Evolutionary conservation across 2,329 filamentous ascomycete genomes (phyloP), one percentile per base, ranked within the genome.

Genomic region (Phialocephala subalpina): DNA sequence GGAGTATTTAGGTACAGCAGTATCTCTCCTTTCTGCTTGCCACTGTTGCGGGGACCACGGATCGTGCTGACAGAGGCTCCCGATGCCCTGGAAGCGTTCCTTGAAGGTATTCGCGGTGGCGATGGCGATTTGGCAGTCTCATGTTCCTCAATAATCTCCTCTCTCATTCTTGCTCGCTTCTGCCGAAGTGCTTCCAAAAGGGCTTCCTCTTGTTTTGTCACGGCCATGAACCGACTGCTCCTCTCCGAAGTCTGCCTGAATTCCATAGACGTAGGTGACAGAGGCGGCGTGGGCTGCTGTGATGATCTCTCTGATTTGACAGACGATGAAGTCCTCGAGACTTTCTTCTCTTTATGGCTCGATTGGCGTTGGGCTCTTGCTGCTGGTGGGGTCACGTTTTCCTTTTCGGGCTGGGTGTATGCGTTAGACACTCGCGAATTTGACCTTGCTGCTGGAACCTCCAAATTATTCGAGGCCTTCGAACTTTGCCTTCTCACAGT

Each of bases 201-300:
- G 47, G 80, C 77, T 67, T 85, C 82, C 73, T 86, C 84, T 72
- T 85, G 83, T 62, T 82, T 77, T 0, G 84, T 86, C 29, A 86
- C 83, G 16, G 82, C 80, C 75, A 86, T 84, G 22, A 84, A 74
- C 2, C 75, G 70, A 57, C 71, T 71, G 36, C 64, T 73, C 1
- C 62, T 58, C 40, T 70, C 61, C 16, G 69, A 60, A 20, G 42
- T 53, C 22, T 67, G 65, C 11, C 62, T 61, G 27, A 71, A 67
- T 57, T 74, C 69, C 25, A 70, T 55, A n/a, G 73, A 72, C 25
- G 62, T 68, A 22, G 75, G 75, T 22, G 75, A 76, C 7, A 72
- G 53, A 22, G 75, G 75, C 33, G 73, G 75, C 12, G 73, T 75
- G 11, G 75, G 36, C 22, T 53, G 49, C 25, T 47, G 61, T 53